A percentile compares a stretch with the other conserved stretches of the same genome.
These are phyloP conservation scores for Flagelloscypha sp. DNA, from an alignment of 768 basidiomycete species.

Conservation along the genomic window DNA sequence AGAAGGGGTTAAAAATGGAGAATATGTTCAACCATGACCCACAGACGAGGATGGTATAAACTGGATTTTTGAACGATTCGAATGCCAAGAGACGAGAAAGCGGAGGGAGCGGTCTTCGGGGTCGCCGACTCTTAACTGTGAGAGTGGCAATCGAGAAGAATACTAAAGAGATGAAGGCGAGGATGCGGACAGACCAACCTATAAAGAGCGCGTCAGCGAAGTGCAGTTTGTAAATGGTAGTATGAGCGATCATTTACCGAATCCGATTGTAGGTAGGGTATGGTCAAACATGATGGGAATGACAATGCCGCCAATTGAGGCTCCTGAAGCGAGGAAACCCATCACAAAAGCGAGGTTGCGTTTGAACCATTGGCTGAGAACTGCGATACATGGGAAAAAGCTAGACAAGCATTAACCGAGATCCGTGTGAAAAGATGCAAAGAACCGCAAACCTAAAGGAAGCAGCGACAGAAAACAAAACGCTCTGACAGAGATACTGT, in stretches of 20 bases:
- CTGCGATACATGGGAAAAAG: slow-evolving; percentile 30
- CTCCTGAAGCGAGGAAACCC: slow-evolving; percentile 27
- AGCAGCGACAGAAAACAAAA: slow-evolving; percentile 12
- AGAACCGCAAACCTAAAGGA: slow-evolving; percentile 14
- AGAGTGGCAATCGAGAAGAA: slow-evolving; percentile 14
- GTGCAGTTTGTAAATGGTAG: too few relatives aligned
- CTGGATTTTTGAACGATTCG: slow-evolving; percentile 15
- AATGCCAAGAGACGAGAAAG: slow-evolving; percentile 15
- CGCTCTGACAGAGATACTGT: slow-evolving; percentile 15
- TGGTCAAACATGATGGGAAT: slow-evolving; percentile 28
- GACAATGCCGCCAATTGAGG: slow-evolving; percentile 28
- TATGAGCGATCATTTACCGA: too few relatives aligned
- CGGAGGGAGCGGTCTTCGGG: slow-evolving; percentile 15
- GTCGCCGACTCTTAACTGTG: slow-evolving; percentile 17
- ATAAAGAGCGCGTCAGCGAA: too few relatives aligned
- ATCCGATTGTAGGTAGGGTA: slow-evolving; percentile 14
- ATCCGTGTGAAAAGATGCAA: too few relatives aligned
- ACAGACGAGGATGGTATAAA: slow-evolving; percentile 13
- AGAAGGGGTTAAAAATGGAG: slow-evolving; percentile 18
- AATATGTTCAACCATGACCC: slow-evolving; percentile 17
- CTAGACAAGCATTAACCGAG: too few relatives aligned
- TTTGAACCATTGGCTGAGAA: slow-evolving; percentile 31
- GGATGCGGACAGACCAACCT: slow-evolving; percentile 22
- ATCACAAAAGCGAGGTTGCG: slow-evolving; percentile 26
- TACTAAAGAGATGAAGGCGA: slow-evolving; percentile 16